Percentiles rank a stretch among this genome's conserved stretches.
phyloP scores from a whole-genome alignment of 2,329 filamentous ascomycete species.

The Calonectria naviculata region DNA sequence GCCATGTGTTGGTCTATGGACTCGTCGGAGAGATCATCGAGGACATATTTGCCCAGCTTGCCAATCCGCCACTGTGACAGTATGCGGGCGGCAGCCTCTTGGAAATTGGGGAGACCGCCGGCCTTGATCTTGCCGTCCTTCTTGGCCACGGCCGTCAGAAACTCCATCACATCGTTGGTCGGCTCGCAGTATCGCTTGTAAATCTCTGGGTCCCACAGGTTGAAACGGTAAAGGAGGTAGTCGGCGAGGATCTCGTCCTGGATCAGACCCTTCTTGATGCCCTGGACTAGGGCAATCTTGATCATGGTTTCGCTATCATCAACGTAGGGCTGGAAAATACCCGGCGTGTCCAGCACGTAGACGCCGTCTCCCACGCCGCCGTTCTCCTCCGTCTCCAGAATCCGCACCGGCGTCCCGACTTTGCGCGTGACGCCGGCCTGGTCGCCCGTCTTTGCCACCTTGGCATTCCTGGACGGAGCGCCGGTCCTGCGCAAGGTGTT shows the following conservation, averaged over 20 bases:
- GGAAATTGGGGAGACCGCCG: conserved; percentile 76
- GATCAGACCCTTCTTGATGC: conserved; percentile 90
- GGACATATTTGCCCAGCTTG: conserved; percentile 77
- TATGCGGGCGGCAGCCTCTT: conserved; percentile 82
- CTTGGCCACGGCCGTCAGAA: conserved; percentile 77
- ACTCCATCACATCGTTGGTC: conserved; percentile 84
- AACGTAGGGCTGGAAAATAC: conserved; percentile 95
- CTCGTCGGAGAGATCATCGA: conserved; percentile 79
- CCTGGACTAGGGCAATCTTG: conserved; percentile 91
- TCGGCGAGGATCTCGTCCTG: conserved; percentile 83
- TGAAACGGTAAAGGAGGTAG: conserved; percentile 89
- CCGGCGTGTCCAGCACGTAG: conserved; percentile 91
- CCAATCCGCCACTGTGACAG: conserved; percentile 87
- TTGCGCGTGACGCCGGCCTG: conserved; percentile 93
- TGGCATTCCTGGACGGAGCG: conserved; percentile 58
- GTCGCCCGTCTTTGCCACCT: conserved; percentile 84
- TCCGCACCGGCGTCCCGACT: conserved; percentile 84
- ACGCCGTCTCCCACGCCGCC: conserved; percentile 68
- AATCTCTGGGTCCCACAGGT: conserved; percentile 69
- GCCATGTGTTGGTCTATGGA: conserved; percentile 62
- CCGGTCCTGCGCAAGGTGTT: conserved; percentile 83
- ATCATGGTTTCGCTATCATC: conserved; percentile 89
- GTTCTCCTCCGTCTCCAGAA: conserved; percentile 60
- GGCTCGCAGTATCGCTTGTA: conserved; percentile 75
- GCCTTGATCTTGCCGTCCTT: conserved; percentile 81